phyloP scores from a whole-genome alignment of 768 basidiomycete species.

The Suillus decipiens region DNA sequence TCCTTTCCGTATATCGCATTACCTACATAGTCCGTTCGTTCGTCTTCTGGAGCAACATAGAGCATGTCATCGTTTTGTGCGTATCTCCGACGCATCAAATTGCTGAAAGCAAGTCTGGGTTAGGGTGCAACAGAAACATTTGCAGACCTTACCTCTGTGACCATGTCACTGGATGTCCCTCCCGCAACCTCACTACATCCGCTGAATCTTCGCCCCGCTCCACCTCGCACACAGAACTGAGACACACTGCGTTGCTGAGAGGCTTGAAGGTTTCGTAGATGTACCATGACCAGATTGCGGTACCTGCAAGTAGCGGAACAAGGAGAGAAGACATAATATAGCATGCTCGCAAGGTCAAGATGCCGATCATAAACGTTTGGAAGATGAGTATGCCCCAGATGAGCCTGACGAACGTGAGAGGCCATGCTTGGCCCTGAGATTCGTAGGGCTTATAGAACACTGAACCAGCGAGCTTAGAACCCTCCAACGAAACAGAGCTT shows the following conservation, averaged over 20 bases:
- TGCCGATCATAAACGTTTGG: conserved; percentile 95
- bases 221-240: conserved; percentile 87
- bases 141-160: conserved; percentile 70
- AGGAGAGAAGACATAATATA: conserved; percentile 63
- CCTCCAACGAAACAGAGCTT: background rate
- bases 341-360: conserved; percentile 72
- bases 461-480: conserved; percentile 31
- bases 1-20: background rate
- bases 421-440: conserved; percentile 97
- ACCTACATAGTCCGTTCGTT: conserved; percentile 83
- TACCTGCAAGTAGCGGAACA: conserved; percentile 73
- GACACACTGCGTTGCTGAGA: conserved; percentile 78
- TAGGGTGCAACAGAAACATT: background rate
- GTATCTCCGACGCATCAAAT: conserved; percentile 84
- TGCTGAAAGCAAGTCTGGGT: conserved; percentile 43
- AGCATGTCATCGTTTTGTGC: conserved; percentile 92
- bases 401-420: conserved; percentile 88
- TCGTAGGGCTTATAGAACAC: conserved; percentile 99
- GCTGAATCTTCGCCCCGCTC: conserved; percentile 86
- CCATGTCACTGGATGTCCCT: conserved; percentile 85
- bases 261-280: conserved; percentile 67
- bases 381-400: conserved; percentile 94
- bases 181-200: conserved; percentile 70
- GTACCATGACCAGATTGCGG: conserved; percentile 80
- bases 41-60: conserved; percentile 94